Conservation (phyloP, 2,329 filamentous ascomycete species). For the Neurospora sp. region DNA sequence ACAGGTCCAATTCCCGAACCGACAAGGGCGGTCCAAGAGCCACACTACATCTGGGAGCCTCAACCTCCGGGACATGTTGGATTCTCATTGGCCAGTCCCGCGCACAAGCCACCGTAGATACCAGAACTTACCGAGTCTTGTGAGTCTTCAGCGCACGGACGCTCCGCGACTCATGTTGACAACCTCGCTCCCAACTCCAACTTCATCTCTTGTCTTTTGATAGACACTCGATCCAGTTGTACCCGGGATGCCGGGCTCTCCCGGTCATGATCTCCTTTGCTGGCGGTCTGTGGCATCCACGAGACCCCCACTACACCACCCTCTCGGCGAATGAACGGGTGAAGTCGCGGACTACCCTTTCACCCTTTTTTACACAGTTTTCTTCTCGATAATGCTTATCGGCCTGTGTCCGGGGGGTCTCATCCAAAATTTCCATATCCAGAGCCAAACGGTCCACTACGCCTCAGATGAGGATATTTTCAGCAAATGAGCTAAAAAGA, state of each 20-base stretch:
- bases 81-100: background rate
- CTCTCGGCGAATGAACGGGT: background rate
- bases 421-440: background rate
- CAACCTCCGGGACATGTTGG: background rate
- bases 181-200: background rate
- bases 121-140: background rate
- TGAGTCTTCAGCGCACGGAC: background rate
- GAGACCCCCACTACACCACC: background rate
- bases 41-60: background rate
- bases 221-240: background rate
- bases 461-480: background rate
- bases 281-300: background rate
- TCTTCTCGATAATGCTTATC: background rate
- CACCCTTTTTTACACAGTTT: background rate
- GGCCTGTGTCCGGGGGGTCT: background rate
- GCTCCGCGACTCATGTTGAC: background rate
- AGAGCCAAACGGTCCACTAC: background rate
- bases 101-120: background rate
- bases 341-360: background rate
- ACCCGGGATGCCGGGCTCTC: background rate
- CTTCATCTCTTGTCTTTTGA: background rate
- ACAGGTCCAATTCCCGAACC: background rate
- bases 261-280: background rate
- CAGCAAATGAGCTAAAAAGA: background rate
- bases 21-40: background rate